Percentiles rank a stretch among this genome's conserved stretches.
These are phyloP conservation scores for Tricholoma terreum DNA, from an alignment of 768 basidiomycete genomes.

Conservation along the genomic window DNA sequence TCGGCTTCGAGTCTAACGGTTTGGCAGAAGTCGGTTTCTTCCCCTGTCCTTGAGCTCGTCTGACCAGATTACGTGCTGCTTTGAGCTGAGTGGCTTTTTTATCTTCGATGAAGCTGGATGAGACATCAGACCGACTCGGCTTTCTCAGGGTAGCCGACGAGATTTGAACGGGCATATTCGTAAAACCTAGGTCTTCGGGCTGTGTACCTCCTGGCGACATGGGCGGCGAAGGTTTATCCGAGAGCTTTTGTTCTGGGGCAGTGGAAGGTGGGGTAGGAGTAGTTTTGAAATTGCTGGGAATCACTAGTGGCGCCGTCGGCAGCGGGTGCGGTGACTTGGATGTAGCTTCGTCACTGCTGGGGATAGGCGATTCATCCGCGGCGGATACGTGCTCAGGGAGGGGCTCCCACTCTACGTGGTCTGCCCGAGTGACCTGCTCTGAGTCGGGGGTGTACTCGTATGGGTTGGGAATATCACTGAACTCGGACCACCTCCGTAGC, in stretches of 20 bases:
- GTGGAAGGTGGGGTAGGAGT: neutral
- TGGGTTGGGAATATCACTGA: slow-evolving; percentile 20
- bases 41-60: neutral
- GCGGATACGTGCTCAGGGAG: slow-evolving; percentile 12
- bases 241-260: neutral
- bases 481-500: slow-evolving; percentile 21
- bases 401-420: slow-evolving; percentile 16
- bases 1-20: neutral
- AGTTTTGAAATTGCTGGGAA: neutral
- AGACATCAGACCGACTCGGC: neutral
- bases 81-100: slow-evolving; percentile 1
- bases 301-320: neutral
- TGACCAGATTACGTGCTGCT: slow-evolving; percentile 3
- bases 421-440: neutral
- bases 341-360: slow-evolving; percentile 1
- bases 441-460: slow-evolving; percentile 20
- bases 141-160: neutral
- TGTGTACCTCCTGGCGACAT: neutral
- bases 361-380: slow-evolving; percentile 11
- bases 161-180: neutral
- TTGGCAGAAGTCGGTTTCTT: neutral
- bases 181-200: neutral
- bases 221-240: neutral
- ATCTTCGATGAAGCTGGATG: neutral
- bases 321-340: neutral